Conservation (phyloP, 2,329 filamentous ascomycete species). For the Paecilomyces formosus region DNA sequence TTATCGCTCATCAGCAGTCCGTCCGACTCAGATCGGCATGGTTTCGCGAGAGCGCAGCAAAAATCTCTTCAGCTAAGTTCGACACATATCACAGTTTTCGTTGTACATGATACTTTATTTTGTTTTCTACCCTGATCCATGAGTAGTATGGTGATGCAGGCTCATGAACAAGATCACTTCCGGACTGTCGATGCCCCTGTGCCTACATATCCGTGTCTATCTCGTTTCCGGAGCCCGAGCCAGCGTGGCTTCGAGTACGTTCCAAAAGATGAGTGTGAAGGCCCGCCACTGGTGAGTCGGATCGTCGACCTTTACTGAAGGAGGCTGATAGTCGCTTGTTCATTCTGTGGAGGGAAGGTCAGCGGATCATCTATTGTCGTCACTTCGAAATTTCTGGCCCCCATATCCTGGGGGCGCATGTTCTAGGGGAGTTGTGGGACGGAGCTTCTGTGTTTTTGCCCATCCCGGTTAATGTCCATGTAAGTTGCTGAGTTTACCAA, state of each 20-base stretch:
- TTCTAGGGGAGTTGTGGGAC: not conserved
- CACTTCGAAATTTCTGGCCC: not conserved
- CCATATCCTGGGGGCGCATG: not conserved
- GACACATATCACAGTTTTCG: conserved; percentile 25
- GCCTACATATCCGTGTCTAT: not conserved
- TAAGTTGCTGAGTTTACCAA: not conserved
- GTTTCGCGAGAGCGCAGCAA: conserved; percentile 7
- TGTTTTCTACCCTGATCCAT: conserved; percentile 25
- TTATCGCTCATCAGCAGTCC: not conserved
- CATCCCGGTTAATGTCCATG: not conserved
- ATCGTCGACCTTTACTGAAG: conserved; percentile 14
- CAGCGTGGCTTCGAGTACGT: not conserved
- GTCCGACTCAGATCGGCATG: not conserved
- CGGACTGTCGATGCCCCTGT: not conserved
- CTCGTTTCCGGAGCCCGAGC: not conserved
- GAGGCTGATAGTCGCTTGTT: conserved; percentile 6
- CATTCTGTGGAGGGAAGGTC: not conserved
- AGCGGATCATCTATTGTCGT: not conserved
- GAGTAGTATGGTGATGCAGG: conserved; percentile 23
- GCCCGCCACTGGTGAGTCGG: conserved; percentile 17
- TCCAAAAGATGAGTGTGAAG: not conserved
- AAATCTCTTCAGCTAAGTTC: conserved; percentile 31
- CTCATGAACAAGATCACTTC: conserved; percentile 3
- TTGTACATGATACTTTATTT: conserved; percentile 17
- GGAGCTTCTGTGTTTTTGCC: not conserved